These are phyloP conservation scores for Psilocybe cubensis DNA, from an alignment of 768 basidiomycete genomes.

Conservation along the genomic window DNA sequence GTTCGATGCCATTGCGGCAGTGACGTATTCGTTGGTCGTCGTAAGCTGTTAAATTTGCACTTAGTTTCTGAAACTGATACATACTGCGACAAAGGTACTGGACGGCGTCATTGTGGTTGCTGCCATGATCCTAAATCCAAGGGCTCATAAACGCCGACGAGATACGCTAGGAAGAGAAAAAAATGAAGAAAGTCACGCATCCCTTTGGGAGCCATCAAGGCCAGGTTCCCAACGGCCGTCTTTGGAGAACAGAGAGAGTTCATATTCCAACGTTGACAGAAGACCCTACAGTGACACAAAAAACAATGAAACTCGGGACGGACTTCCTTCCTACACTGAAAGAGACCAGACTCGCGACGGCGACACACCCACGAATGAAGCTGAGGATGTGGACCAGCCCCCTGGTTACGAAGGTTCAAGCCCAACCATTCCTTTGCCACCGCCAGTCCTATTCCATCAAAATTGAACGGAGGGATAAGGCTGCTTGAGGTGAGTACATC, in stretches of 20 bases:
- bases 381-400: background rate
- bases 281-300: background rate
- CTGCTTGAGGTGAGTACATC: background rate
- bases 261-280: background rate
- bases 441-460: background rate
- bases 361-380: background rate
- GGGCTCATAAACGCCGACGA: constrained; percentile 39
- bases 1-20: constrained; percentile 66
- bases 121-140: constrained; percentile 69
- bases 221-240: background rate
- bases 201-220: background rate
- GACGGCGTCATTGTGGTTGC: constrained; percentile 64
- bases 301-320: background rate
- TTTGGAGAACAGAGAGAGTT: background rate
- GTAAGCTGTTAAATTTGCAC: constrained; percentile 37
- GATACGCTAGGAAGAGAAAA: background rate
- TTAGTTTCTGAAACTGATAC: background rate
- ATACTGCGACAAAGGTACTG: constrained; percentile 47
- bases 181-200: background rate
- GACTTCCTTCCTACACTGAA: background rate
- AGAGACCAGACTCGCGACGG: background rate
- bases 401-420: background rate
- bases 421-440: background rate
- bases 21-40: constrained; percentile 65
- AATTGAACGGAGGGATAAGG: background rate